Conservation (phyloP, 805 yeast species). For the Lipomyces japonicus region DNA sequence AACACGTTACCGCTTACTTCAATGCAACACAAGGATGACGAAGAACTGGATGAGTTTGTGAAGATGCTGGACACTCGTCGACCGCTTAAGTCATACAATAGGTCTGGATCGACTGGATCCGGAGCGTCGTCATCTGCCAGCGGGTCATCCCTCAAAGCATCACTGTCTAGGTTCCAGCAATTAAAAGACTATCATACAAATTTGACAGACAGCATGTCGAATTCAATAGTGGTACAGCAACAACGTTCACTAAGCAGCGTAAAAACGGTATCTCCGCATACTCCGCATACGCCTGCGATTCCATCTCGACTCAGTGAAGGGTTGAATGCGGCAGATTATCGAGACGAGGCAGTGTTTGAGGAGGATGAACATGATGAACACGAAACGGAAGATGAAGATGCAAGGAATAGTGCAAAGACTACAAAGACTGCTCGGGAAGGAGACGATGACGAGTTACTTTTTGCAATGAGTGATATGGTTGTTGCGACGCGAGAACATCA, state of each 20-base stretch:
- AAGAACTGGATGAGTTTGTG: conserved; percentile 59
- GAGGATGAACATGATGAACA: conserved; percentile 21
- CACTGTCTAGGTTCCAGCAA: conserved; percentile 38
- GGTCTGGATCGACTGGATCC: neutral
- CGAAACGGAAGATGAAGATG: conserved; percentile 5
- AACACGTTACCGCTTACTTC: neutral
- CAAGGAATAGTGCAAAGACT: conserved; percentile 10
- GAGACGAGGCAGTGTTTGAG: conserved; percentile 25
- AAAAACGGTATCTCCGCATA: conserved; percentile 19
- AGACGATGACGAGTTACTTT: conserved; percentile 39
- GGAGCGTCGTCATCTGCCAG: neutral
- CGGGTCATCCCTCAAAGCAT: conserved; percentile 1
- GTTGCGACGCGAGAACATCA: neutral
- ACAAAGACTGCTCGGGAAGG: conserved; percentile 1
- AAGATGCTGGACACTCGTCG: conserved; percentile 62
- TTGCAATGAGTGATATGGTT: conserved; percentile 42
- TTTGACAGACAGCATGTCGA: conserved; percentile 38
- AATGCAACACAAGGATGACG: conserved; percentile 37
- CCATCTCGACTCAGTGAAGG: conserved; percentile 40
- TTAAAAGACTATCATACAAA: conserved; percentile 36
- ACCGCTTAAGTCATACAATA: conserved; percentile 43
- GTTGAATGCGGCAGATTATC: conserved; percentile 28
- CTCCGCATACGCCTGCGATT: conserved; percentile 36
- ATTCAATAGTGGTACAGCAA: conserved; percentile 25
- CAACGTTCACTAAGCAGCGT: conserved; percentile 8